Evolutionary conservation across 2,329 filamentous ascomycete species (phyloP), one percentile per base, ranked within the genome.

Genomic region (Apiospora hydei): DNA sequence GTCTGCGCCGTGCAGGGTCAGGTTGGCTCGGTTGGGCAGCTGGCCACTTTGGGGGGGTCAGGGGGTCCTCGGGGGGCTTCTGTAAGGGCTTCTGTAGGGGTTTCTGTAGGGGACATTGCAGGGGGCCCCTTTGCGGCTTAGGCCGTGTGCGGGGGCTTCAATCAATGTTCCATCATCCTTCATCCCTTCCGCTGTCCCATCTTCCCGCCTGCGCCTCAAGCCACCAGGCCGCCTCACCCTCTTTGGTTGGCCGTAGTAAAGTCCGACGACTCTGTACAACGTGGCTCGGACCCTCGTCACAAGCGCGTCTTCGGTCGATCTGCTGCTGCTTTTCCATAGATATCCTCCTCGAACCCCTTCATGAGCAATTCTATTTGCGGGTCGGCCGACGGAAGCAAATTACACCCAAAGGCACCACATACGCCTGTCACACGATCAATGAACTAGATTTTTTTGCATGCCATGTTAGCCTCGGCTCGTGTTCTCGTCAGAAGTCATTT

Each of bases 371-470:
- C 67, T n/a, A 73, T 70, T 64, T 71, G 30, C 49, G 43, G 44
- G 43, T 73, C 72, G 0, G 70, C 70, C 13, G 70, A 18, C 18
- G 72, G 72, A 26, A 73, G 38, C 24, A 73, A 47, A 64, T 73
- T 71, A 34, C 53, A 61, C 4, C 72, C 72, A 64, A 73, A 73
- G 11, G 70, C 72, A 30, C 72, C 72, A 47, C 72, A 73, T 34
- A 73, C 67, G 13, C 72, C 72, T 6, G 70, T 66, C 4, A 41
- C 53, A 18, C 72, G 67, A 49, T 73, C 72, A 26, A 73, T 53
- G 47, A 73, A 73, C 72, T 68, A 30, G 38, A n/a, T n/a, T 18
- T 47, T 43, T 72, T 30, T 21, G 18, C 38, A 38, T 8, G 16
- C 24, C 10, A 30, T 26, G 61, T 70, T 30, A 72, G 71, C 46